Evolutionary conservation across 768 basidiomycete genomes (phyloP).

Genomic region (Collybiopsis confluens): DNA sequence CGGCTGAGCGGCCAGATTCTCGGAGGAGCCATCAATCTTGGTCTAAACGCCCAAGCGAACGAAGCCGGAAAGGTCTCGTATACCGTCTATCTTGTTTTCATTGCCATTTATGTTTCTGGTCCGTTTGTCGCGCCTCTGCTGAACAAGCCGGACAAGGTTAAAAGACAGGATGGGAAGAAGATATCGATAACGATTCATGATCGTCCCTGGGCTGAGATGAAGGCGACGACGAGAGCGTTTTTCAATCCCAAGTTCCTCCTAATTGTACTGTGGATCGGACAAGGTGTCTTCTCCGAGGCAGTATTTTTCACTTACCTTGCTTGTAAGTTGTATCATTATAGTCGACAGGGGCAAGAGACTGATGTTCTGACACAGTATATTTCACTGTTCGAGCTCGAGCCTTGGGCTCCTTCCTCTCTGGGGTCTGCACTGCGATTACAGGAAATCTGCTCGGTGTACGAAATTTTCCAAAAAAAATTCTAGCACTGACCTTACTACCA

Average conservation of each 20-base stretch:
- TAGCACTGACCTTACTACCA: neutral
- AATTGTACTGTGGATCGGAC: neutral
- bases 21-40: slow-evolving; percentile 2
- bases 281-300: neutral
- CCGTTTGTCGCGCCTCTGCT: neutral
- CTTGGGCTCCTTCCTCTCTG: slow-evolving; percentile 9
- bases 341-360: neutral
- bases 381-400: slow-evolving; percentile 9
- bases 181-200: neutral
- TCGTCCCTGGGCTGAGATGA: neutral
- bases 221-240: neutral
- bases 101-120: neutral
- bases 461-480: too few relatives aligned
- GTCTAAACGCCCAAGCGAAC: neutral
- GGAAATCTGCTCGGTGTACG: slow-evolving; percentile 2
- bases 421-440: neutral
- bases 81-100: slow-evolving; percentile 3
- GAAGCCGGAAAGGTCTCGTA: slow-evolving; percentile 3
- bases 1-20: slow-evolving; percentile 1
- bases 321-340: too few relatives aligned
- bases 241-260: neutral
- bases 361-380: neutral
- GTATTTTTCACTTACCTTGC: neutral
- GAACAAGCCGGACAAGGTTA: neutral
- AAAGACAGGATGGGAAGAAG: neutral